Percentiles rank a stretch among this genome's conserved stretches.
These are phyloP conservation scores for Paramecium biaurelia DNA, from an alignment of 73 alveolate species.

Conservation along the genomic window DNA sequence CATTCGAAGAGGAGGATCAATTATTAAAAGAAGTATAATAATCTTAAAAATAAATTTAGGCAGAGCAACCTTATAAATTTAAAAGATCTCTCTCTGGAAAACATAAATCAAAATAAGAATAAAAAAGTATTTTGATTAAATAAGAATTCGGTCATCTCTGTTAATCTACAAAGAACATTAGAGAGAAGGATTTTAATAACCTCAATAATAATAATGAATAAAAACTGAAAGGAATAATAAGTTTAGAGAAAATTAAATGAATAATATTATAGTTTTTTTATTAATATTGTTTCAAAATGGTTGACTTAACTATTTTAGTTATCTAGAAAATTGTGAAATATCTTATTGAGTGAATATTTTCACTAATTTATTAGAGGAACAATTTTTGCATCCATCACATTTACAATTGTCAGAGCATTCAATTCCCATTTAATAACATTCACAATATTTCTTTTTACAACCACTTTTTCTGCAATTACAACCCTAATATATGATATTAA, in stretches of 20 bases:
- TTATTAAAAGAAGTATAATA: neutral
- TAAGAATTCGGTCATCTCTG: neutral
- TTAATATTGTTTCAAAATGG: neutral
- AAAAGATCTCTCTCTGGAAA: neutral
- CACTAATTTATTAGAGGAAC: neutral
- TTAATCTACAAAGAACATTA: neutral
- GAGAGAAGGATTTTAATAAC: neutral
- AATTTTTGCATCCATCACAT: conserved; percentile 58
- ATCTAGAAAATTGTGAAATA: neutral
- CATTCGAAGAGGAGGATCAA: conserved; percentile 2
- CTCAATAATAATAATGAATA: neutral
- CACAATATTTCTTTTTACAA: conserved; percentile 75
- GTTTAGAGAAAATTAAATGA: neutral
- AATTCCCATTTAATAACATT: conserved; percentile 69
- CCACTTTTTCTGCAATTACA: conserved; percentile 76
- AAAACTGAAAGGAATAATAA: neutral
- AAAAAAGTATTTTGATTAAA: neutral
- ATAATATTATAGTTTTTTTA: neutral
- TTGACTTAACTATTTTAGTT: neutral
- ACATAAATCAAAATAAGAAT: neutral
- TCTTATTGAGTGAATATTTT: neutral
- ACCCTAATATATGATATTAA: conserved; percentile 54
- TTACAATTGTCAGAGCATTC: conserved; percentile 66
- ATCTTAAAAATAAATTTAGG: neutral
- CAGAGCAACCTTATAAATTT: neutral